Percentiles rank a stretch among this genome's conserved stretches.
Evolutionary conservation across 768 basidiomycete species (phyloP).

Genomic region (Sutorius australiensis): DNA sequence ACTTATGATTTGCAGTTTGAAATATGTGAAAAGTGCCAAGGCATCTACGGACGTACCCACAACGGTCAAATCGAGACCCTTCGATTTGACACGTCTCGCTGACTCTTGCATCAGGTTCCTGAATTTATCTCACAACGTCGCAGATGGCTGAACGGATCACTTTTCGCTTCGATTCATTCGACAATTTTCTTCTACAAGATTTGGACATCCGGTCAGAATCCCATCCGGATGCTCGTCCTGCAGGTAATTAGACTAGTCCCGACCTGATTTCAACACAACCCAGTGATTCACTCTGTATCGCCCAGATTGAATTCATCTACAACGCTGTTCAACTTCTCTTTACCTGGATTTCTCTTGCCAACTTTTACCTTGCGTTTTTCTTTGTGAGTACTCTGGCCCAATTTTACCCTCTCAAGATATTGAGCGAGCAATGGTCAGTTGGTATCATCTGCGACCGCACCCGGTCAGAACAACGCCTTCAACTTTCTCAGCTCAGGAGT

Average conservation of each 20-base stretch:
- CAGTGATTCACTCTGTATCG: background rate
- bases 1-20: constrained; percentile 44
- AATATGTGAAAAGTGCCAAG: constrained; percentile 91
- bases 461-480: constrained; percentile 62
- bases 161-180: constrained; percentile 92
- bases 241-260: constrained; percentile 31
- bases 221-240: constrained; percentile 77
- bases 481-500: constrained; percentile 73
- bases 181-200: constrained; percentile 86
- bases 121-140: constrained; percentile 96
- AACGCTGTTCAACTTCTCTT: constrained; percentile 87
- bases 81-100: background rate
- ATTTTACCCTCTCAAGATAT: constrained; percentile 15
- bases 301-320: constrained; percentile 85
- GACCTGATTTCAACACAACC: background rate
- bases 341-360: constrained; percentile 91
- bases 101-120: constrained; percentile 47
- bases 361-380: constrained; percentile 93
- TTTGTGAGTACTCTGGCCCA: constrained; percentile 56
- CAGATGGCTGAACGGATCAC: constrained; percentile 83
- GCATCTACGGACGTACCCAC: constrained; percentile 96
- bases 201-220: constrained; percentile 87
- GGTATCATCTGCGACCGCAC: constrained; percentile 72
- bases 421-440: constrained; percentile 45
- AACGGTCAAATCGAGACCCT: constrained; percentile 39